Percentiles rank a stretch among this genome's conserved stretches.
Conservation (phyloP, 202 grass and related monocot species). For the Zoysia matrella region DNA sequence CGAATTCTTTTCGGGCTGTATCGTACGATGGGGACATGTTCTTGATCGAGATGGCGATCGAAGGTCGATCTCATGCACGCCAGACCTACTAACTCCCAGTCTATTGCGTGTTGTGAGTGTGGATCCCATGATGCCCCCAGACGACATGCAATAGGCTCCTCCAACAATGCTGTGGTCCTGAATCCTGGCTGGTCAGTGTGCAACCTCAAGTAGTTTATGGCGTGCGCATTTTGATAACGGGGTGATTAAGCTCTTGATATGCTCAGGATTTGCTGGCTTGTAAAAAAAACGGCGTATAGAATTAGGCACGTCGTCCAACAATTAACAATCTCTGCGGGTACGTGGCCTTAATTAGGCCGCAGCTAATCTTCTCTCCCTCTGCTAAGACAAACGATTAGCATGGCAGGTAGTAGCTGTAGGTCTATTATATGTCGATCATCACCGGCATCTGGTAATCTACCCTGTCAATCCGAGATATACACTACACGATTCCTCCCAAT, state of each 20-base stretch:
- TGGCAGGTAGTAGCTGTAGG: background rate
- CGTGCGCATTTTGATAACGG: background rate
- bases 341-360: slow-evolving; percentile 54
- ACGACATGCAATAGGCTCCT: slow-evolving; percentile 40
- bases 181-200: background rate
- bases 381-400: slow-evolving; percentile 25
- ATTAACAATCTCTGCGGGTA: slow-evolving; percentile 42
- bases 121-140: slow-evolving; percentile 41
- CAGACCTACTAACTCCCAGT: slow-evolving; percentile 27
- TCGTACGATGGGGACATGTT: slow-evolving; percentile 44
- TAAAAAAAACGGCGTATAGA: background rate
- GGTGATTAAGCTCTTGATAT: slow-evolving; percentile 29
- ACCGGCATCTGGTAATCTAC: background rate
- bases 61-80: slow-evolving; percentile 1
- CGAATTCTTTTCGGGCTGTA: slow-evolving; percentile 40
- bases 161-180: slow-evolving; percentile 52
- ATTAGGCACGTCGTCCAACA: slow-evolving; percentile 20
- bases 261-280: slow-evolving; percentile 29
- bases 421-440: slow-evolving; percentile 34
- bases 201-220: slow-evolving; percentile 30
- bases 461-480: background rate
- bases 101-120: background rate
- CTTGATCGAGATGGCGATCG: slow-evolving; percentile 17
- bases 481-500: slow-evolving; percentile 39
- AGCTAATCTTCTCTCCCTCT: slow-evolving; percentile 2